These are phyloP conservation scores for Morella rubra DNA, from an alignment of 306 rosid genomes.

Conservation along the genomic window DNA sequence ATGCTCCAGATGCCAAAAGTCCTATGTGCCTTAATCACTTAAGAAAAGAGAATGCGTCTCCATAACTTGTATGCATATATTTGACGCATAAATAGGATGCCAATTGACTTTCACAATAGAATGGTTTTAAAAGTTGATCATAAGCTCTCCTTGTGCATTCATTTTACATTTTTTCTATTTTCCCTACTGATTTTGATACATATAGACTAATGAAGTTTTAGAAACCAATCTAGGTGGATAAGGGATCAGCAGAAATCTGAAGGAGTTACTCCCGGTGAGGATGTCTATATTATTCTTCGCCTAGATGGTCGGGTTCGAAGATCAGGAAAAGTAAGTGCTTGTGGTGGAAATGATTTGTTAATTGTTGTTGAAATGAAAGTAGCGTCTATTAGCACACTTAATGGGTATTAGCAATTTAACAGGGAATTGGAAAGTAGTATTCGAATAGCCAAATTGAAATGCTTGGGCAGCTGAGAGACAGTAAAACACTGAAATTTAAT, in stretches of 20 bases:
- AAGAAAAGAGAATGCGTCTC: not conserved
- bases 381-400: not conserved
- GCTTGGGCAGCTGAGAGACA: not conserved
- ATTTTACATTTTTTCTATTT: not conserved
- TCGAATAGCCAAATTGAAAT: not conserved
- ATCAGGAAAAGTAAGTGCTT: constrained; percentile 79
- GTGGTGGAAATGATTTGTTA: constrained; percentile 8
- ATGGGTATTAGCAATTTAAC: not conserved
- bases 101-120: not conserved
- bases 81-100: not conserved
- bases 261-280: constrained; percentile 90
- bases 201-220: constrained; percentile 9
- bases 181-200: not conserved
- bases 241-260: constrained; percentile 83
- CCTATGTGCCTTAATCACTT: not conserved
- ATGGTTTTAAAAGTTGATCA: not conserved
- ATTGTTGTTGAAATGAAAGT: constrained; percentile 16
- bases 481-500: not conserved
- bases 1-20: not conserved
- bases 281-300: constrained; percentile 82
- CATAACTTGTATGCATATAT: not conserved
- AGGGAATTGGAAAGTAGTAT: not conserved
- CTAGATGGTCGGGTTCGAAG: constrained; percentile 96
- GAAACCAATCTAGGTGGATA: constrained; percentile 75
- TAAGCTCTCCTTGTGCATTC: not conserved